Evolutionary conservation across 2,329 filamentous ascomycete genomes (phyloP), one percentile per base, ranked within the genome.

Genomic region (Curvularia sp.): DNA sequence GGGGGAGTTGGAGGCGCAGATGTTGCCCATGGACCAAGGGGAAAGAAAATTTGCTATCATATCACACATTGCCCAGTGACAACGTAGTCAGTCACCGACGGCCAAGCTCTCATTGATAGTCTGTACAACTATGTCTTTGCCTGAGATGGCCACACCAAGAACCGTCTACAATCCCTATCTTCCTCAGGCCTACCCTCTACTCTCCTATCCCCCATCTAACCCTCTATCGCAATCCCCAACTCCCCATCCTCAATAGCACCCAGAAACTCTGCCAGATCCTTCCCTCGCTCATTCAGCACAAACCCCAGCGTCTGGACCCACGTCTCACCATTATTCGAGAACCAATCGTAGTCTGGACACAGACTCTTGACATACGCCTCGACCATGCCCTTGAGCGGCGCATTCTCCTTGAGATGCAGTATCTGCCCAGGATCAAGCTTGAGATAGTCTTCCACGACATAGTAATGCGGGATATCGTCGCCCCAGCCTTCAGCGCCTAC

Each of bases 181-280:
- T 35, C 22, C 2, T 30, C 43, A 24, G 22, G 22, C 4, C 22
- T 18, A 18, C 18, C 18, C 18, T 18, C 18, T 24, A 24, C 22
- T 4, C 22, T 24, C 22, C 2, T 24, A 2, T 24, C 2, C 4
- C 22, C 4, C 22, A 24, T 24, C 22, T 24, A 49, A 43, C 49
- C 44, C 47, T 41, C 49, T 28, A 78, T 60, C 48, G 75, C 79
- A 60, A 97, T 75, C 80, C 97, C 62, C 86, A 91, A 66, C 86
- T 91, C 79, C 80, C 96, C 58, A 82, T 90, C 70, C 85, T 88
- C 72, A 86, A 89, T 55, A 82, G 89, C 61, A 78, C 87, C 46
- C 83, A 87, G 71, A 87, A 97, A 71, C 44, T 81, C 82, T 33
- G 77, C 77, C 6, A 82, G 70, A 62, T 85, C 80, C 46, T 82